Evolutionary conservation across 108 stramenopile species (phyloP), one percentile per base, ranked within the genome.

Genomic region (Phaeodactylum tricornutum): DNA sequence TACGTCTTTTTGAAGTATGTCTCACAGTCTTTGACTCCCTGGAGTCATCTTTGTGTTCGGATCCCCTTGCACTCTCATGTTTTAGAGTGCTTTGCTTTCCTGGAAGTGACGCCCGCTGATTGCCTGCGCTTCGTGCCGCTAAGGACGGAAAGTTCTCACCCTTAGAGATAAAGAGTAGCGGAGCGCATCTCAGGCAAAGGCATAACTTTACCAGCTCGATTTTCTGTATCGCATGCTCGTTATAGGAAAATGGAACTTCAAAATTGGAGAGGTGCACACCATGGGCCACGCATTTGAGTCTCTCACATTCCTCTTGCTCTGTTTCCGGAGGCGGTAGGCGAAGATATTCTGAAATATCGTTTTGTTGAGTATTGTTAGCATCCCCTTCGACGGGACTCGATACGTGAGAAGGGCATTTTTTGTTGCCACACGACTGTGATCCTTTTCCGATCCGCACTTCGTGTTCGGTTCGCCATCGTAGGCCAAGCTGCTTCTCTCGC

Each of bases 361-460:
- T n/a, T 24, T 29, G 2, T 3, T 50, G 16, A 3, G 14, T 30
- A 35, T 43, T 29, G 28, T n/a, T 34, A 12, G 28, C 23, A 7
- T 16, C 11, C 21, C 34, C 2, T 5, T 31, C 33, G 42, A 39
- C 12, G 8, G 9, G 29, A 39, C 9, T 50, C 29, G 28, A 27
- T 22, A 29, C 52, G 38, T 7, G 63, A 64, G 41, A 67, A 38
- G 53, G 58, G 40, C 85, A 87, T 7, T 64, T 47, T 46, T 79
- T 74, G 43, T 87, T 87, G 12, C 80, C 89, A 59, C 89, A 92
- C 12, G 57, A 65, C n/a, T 32, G 27, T 33, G 75, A 69, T 37
- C 89, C 89, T 36, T 57, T 71, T 4, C 79, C 89, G 25, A 47
- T 22, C 28, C 43, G 27, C 0, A 92, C 89, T 62, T 92, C 89